A percentile compares a stretch with the other conserved stretches of the same genome.
phyloP scores from a whole-genome alignment of 2,329 filamentous ascomycete species.

The Clarireedia homoeocarpa region DNA sequence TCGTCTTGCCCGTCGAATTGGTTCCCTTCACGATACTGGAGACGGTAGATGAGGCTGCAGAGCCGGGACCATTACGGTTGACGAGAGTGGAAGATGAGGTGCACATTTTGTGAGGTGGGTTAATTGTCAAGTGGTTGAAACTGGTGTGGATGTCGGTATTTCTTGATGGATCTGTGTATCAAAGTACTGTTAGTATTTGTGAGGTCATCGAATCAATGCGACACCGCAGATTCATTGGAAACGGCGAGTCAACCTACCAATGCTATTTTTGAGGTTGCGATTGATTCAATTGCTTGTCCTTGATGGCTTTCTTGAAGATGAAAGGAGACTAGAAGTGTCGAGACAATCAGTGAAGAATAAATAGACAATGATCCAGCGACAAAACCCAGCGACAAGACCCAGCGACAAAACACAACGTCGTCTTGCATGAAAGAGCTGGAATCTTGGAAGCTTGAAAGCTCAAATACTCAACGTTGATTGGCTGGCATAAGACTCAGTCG shows the following conservation, averaged over 20 bases:
- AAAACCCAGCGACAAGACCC: not conserved
- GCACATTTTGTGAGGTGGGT: conserved; percentile 6
- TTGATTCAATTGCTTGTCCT: too few species aligned
- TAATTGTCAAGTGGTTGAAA: not conserved
- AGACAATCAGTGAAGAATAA: not conserved
- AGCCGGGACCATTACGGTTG: conserved; percentile 9
- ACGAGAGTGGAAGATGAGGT: conserved; percentile 6
- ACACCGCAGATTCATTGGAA: too few species aligned
- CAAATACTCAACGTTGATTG: not conserved
- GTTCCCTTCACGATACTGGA: conserved; percentile 43
- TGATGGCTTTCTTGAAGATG: not conserved
- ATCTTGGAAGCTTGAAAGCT: conserved; percentile 7
- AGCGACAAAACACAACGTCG: not conserved
- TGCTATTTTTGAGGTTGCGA: too few species aligned
- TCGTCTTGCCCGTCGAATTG: conserved; percentile 35
- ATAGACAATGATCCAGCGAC: conserved; percentile 1
- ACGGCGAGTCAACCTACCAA: too few species aligned
- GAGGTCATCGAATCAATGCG: too few species aligned
- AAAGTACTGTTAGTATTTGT: too few species aligned
- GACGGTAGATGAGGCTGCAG: conserved; percentile 34
- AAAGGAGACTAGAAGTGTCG: not conserved
- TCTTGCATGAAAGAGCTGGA: not conserved
- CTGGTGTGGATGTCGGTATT: not conserved
- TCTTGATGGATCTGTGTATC: not conserved
- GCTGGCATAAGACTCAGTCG: not conserved